phyloP scores from a whole-genome alignment of 495 filamentous ascomycete species.

The Penicillium parvum region DNA sequence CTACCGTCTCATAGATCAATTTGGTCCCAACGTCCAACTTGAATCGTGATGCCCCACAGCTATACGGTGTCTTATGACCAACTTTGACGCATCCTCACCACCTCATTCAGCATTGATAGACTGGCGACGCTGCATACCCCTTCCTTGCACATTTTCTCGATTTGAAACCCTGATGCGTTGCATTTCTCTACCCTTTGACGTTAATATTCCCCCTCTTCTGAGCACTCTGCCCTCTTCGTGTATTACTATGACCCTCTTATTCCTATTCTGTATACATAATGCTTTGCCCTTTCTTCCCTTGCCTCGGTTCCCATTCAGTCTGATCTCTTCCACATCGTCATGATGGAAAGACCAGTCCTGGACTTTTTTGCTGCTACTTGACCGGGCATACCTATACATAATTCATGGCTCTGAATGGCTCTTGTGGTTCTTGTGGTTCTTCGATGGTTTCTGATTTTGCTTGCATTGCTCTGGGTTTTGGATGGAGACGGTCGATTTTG shows the following conservation, averaged over 20 bases:
- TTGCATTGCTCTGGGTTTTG: not conserved
- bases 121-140: conserved; percentile 6
- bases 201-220: conserved; percentile 8
- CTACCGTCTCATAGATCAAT: too few relatives aligned
- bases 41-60: too few relatives aligned
- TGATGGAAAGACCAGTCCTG: not conserved
- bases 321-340: not conserved
- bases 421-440: not conserved
- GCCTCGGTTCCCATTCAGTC: not conserved
- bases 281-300: not conserved
- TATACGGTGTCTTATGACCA: conserved; percentile 1
- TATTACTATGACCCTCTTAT: conserved; percentile 4
- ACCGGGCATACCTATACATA: not conserved
- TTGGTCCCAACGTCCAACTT: too few relatives aligned
- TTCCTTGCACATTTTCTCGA: not conserved
- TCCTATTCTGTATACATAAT: conserved; percentile 2
- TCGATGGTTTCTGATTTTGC: not conserved
- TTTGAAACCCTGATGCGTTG: not conserved
- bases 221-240: conserved; percentile 4
- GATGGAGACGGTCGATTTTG: not conserved
- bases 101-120: too few relatives aligned
- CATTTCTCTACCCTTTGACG: not conserved
- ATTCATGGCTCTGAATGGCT: not conserved
- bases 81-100: too few relatives aligned
- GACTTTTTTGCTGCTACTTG: not conserved